These are phyloP conservation scores for Scutellaria baicalensis DNA, from an alignment of 257 asterid genomes.

Conservation along the genomic window DNA sequence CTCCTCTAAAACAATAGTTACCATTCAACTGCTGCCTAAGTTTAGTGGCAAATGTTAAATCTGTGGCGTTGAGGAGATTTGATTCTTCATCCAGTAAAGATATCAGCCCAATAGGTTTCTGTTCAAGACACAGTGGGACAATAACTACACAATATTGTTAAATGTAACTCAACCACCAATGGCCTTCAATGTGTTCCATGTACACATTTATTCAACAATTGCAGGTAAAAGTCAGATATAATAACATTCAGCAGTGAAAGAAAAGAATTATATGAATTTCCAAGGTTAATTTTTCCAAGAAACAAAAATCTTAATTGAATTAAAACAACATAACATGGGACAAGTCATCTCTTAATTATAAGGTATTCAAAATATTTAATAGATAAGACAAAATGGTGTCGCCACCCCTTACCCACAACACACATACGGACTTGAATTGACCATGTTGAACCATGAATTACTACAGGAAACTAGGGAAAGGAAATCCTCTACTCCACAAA, in stretches of 20 bases:
- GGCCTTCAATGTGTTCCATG: neutral
- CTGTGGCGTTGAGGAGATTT: slow-evolving; percentile 62
- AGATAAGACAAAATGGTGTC: neutral
- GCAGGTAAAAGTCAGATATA: neutral
- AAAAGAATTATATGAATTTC: neutral
- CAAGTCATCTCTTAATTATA: no score
- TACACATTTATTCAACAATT: neutral
- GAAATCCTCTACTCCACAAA: neutral
- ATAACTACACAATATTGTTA: slow-evolving; percentile 1
- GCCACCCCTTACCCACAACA: neutral
- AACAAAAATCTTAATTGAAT: no score
- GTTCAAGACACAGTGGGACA: slow-evolving; percentile 22
- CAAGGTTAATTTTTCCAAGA: neutral
- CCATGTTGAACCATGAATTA: neutral
- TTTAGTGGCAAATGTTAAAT: slow-evolving; percentile 61
- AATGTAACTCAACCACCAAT: neutral
- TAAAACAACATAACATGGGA: no score
- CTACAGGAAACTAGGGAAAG: neutral
- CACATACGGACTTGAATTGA: neutral
- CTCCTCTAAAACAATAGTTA: slow-evolving; percentile 69
- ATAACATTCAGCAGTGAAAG: neutral
- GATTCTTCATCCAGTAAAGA: slow-evolving; percentile 90
- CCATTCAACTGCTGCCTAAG: slow-evolving; percentile 69
- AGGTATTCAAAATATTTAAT: neutral
- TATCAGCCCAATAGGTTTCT: slow-evolving; percentile 82